A percentile compares a stretch with the other conserved stretches of the same genome.
Conservation (phyloP, 495 filamentous ascomycete genomes). For the Penicillium simplicissimum region DNA sequence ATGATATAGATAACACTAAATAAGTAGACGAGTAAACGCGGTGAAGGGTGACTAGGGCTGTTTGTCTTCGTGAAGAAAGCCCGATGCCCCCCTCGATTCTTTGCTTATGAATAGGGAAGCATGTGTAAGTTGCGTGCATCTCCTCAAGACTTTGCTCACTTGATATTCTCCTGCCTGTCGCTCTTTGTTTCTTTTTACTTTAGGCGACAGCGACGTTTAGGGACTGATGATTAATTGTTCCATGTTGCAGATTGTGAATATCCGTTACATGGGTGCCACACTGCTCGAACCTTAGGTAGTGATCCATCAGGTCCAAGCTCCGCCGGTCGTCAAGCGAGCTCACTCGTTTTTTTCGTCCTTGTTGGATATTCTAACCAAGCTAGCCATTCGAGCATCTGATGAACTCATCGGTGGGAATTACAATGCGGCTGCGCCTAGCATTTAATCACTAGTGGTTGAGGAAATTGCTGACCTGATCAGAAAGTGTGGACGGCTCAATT, state of each 20-base stretch:
- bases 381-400: not conserved
- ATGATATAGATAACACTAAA: too few species aligned
- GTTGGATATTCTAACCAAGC: not conserved
- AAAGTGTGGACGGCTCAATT: too few species aligned
- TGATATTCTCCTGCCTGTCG: not conserved
- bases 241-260: too few species aligned
- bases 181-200: too few species aligned
- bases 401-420: not conserved
- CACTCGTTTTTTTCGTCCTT: not conserved
- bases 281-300: not conserved
- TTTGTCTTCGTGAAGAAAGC: conserved; percentile 36
- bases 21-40: too few species aligned
- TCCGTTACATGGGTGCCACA: not conserved
- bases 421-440: not conserved
- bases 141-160: conserved; percentile 5
- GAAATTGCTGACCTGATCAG: too few species aligned
- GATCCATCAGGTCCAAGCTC: not conserved
- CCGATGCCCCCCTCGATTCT: conserved; percentile 21
- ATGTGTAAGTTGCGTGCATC: conserved; percentile 37
- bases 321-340: not conserved
- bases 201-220: too few species aligned
- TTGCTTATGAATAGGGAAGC: conserved; percentile 42
- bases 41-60: too few species aligned
- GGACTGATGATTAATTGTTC: too few species aligned
- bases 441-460: too few species aligned